These are phyloP conservation scores for Penicillium angulare DNA, from an alignment of 495 filamentous ascomycete genomes.

Conservation along the genomic window DNA sequence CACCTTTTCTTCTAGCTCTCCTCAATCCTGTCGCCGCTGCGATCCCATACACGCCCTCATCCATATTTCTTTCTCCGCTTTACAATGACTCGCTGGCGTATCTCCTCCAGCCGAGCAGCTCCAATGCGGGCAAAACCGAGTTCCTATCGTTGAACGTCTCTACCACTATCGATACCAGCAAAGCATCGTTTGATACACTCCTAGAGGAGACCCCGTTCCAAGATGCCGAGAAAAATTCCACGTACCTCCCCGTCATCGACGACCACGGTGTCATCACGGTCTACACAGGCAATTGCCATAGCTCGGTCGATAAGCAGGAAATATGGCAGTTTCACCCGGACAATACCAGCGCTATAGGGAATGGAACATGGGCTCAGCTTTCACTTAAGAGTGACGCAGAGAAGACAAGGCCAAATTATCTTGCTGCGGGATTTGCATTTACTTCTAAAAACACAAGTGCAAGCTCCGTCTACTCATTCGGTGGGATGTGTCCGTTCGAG, in stretches of 20 bases:
- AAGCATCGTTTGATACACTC: constrained; percentile 55
- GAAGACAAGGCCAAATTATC: constrained; percentile 55
- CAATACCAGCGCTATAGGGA: constrained; percentile 34
- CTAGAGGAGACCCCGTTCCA: constrained; percentile 67
- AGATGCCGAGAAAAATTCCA: constrained; percentile 31
- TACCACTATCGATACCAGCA: constrained; percentile 47
- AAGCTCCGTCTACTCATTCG: constrained; percentile 69
- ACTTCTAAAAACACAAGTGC: constrained; percentile 52
- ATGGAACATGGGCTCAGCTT: constrained; percentile 55
- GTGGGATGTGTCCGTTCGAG: constrained; percentile 78
- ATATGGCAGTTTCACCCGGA: constrained; percentile 57
- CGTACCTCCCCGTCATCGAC: constrained; percentile 65
- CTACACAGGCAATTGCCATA: constrained; percentile 65
- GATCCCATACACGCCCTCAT: constrained; percentile 75
- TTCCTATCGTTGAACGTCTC: constrained; percentile 67
- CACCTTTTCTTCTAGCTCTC: constrained; percentile 21
- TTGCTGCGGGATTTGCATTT: constrained; percentile 67
- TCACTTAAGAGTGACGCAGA: constrained; percentile 26
- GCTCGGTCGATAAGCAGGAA: constrained; percentile 34
- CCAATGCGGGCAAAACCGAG: constrained; percentile 35
- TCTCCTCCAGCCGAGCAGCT: constrained; percentile 54
- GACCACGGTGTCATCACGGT: constrained; percentile 65
- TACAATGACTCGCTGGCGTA: constrained; percentile 54
- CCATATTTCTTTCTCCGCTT: constrained; percentile 55
- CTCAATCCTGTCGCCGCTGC: constrained; percentile 25